Evolutionary conservation across 1,284 basidiomycete genomes (phyloP), one percentile per base, ranked within the genome.

Genomic region (Wallemia ichthyophaga): DNA sequence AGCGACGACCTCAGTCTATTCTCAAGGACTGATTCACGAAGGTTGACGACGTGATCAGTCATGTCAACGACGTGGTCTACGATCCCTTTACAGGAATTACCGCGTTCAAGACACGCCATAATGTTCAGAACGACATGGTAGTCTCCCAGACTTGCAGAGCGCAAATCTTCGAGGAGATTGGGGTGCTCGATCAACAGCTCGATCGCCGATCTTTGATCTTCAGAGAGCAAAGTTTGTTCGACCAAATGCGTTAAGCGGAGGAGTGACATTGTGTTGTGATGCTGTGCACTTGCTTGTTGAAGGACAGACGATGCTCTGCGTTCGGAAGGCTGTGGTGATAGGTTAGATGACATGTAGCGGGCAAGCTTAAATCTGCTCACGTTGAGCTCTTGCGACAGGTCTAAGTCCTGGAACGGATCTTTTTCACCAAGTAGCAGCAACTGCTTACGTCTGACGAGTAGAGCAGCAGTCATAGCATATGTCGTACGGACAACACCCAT

Each of bases 401-500:
- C 37, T 5, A 48, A 5, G n/a, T 48, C 37, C 11, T 27, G 65
- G 67, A 75, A 92, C 0, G 87, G 86, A 66, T 94, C 91, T 1
- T 77, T 75, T 58, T 82, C 69, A 0, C 85, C 86, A 23, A 75
- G 73, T 19, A 77, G 71, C n/a, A 95, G 76, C 48, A 91, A 73
- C 69, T 95, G 88, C 66, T 82, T 84, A 27, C 92, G 73, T 27
- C 94, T 76, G 0, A 98, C 76, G 25, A 99, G 75, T 62, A 85
- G 80, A 0, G 92, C 91, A 1, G 91, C 86, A 17, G 84, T 80
- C 94, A 98, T 98, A 2, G 87, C 92, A 68, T 96, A 96, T 0
- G 92, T 95, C 1, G 92, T 94, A 48, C 94, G 79, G 0, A 94
- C 89, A 1, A 88, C 86, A 54, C 94, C 94, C 78, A 94, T 91